Evolutionary conservation across 2,329 filamentous ascomycete genomes (phyloP), one percentile per base, ranked within the genome.

Genomic region (Curvularia eragrostidis): DNA sequence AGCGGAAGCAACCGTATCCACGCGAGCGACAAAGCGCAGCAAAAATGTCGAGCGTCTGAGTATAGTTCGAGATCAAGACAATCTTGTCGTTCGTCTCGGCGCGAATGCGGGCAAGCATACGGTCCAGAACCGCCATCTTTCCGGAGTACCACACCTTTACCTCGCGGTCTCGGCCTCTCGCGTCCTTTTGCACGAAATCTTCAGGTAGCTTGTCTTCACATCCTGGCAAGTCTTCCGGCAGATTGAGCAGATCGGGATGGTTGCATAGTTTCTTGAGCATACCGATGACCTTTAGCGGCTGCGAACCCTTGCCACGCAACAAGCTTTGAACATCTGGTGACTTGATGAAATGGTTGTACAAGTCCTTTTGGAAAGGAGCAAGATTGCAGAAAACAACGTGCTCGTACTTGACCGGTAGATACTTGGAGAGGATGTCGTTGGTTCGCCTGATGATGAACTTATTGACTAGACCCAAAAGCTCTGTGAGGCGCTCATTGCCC

Each of bases 11-110:
- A 39, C 94, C 94, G 71, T 99, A 99, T 2, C 84, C 85, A 15
- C 93, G 90, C 55, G 87, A 85, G 41, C 94, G 91, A 74, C 95
- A 99, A 8, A 99, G 85, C 61, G 88, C 89, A 67, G 97, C 93
- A 72, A 99, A 98, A 3, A 99, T 84, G 76, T 99, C 95, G 3
- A 99, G 85, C 0, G 95, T 99, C 68, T 95, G 91, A 0, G 95
- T 99, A 78, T 98, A 99, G 74, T 99, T 99, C 77, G 92, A 97
- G 77, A 99, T 99, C 56, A 99, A 86, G 12, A 99, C 95, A 70
- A 99, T 99, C 78, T 99, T 99, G 84, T 99, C 95, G 70, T 97
- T 97, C 0, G 95, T 98, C 70, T 98, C 94, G 69, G 93, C 89
- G 15, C 92, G 91, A 67, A 99, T 99, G 26, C 94, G 90, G 32